Conservation (phyloP, 208 protist species). For the Strigomonas culicis region DNA sequence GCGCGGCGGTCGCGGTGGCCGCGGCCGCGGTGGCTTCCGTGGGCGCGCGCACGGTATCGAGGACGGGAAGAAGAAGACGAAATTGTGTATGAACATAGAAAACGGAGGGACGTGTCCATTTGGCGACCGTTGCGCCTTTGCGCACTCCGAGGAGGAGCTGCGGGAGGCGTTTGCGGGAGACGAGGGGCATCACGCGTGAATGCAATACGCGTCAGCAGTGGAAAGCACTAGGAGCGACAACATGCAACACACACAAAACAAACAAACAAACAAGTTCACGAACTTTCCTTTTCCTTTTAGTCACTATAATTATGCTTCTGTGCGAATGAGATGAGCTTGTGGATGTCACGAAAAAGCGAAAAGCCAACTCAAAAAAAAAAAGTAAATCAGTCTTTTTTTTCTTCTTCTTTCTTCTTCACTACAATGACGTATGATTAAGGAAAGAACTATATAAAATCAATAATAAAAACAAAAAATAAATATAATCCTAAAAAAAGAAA, state of each 20-base stretch:
- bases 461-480: slow-evolving; percentile 17
- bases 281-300: too few species aligned
- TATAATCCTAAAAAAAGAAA: slow-evolving; percentile 5
- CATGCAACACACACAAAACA: neutral
- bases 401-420: slow-evolving; percentile 4
- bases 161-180: slow-evolving; percentile 22
- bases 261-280: slow-evolving; percentile 10
- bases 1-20: slow-evolving; percentile 21
- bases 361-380: slow-evolving; percentile 15
- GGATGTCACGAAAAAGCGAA: slow-evolving; percentile 21
- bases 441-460: slow-evolving; percentile 8
- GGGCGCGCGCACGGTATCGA: slow-evolving; percentile 75
- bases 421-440: neutral
- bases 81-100: slow-evolving; percentile 92
- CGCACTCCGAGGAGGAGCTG: slow-evolving; percentile 79
- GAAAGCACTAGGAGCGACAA: slow-evolving; percentile 8
- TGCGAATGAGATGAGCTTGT: too few species aligned
- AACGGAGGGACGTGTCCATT: slow-evolving; percentile 81
- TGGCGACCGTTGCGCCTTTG: slow-evolving; percentile 85
- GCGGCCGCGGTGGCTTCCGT: slow-evolving; percentile 28
- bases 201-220: slow-evolving; percentile 3
- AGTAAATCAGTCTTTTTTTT: slow-evolving; percentile 1
- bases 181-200: slow-evolving; percentile 11
- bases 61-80: slow-evolving; percentile 81
- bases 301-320: neutral